Conservation (phyloP, 116 monocot species). For the Cymodocea nodosa region DNA sequence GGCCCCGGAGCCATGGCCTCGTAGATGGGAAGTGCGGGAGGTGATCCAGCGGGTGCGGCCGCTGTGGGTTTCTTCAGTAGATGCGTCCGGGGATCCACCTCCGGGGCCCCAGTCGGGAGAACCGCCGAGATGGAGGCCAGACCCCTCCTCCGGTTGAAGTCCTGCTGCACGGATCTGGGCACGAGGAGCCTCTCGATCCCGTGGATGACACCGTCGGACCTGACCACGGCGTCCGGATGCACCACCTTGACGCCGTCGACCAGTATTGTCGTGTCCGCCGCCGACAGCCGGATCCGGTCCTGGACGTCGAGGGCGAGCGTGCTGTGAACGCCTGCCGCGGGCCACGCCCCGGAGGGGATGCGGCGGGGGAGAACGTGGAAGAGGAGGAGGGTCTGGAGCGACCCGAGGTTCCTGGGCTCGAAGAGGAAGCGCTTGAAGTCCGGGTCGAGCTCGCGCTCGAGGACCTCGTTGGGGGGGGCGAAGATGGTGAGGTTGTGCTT, state of each 20-base stretch:
- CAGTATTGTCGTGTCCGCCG: neutral
- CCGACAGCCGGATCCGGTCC: neutral
- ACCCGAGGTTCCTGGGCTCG: conserved; percentile 65
- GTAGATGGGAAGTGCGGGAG: conserved; percentile 42
- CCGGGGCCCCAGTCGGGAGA: no score
- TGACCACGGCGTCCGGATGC: conserved; percentile 49
- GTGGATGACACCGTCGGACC: conserved; percentile 90
- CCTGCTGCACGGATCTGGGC: conserved; percentile 81
- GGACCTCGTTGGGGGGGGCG: conserved; percentile 68
- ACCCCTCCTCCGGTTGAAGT: conserved; percentile 78
- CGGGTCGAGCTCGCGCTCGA: conserved; percentile 78
- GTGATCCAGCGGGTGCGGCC: no score
- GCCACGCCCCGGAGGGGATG: conserved; percentile 6
- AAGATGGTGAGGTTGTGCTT: conserved; percentile 70
- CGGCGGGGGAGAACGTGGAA: conserved; percentile 40
- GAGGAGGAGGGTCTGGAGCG: conserved; percentile 72
- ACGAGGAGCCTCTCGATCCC: conserved; percentile 73
- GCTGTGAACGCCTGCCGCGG: conserved; percentile 8
- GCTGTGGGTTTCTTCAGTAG: neutral
- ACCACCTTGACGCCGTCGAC: conserved; percentile 38
- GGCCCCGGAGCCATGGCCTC: conserved; percentile 94
- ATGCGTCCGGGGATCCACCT: no score
- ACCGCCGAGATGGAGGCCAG: conserved; percentile 26
- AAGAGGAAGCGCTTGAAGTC: conserved; percentile 88
- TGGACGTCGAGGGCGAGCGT: neutral